These are phyloP conservation scores for Mangifera indica DNA, from an alignment of 345 rosid genomes.

Conservation along the genomic window DNA sequence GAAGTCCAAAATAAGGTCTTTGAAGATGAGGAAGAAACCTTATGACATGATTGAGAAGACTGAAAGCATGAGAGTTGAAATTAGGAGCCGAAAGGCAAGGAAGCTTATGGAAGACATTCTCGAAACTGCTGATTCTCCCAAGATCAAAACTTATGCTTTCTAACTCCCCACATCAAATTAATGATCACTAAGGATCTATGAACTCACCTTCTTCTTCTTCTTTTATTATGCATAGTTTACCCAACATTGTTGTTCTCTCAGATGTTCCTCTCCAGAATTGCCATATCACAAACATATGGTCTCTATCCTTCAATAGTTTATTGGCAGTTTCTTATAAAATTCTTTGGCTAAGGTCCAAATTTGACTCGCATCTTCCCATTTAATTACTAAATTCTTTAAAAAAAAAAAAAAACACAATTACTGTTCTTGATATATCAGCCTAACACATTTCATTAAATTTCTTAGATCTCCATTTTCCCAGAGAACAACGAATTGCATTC, in stretches of 20 bases:
- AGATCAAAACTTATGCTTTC: constrained; percentile 48
- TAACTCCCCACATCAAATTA: constrained; percentile 15
- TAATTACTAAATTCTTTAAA: too few relatives aligned
- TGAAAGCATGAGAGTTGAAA: constrained; percentile 87
- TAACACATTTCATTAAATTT: too few relatives aligned
- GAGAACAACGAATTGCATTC: too few relatives aligned
- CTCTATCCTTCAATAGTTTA: not conserved
- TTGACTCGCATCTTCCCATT: too few relatives aligned
- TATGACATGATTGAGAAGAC: constrained; percentile 88
- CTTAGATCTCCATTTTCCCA: too few relatives aligned
- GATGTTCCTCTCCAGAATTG: not conserved
- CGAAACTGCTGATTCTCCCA: constrained; percentile 76
- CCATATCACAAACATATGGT: constrained; percentile 11
- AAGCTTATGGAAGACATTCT: constrained; percentile 71
- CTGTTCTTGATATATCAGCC: too few relatives aligned
- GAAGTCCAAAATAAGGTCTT: constrained; percentile 60
- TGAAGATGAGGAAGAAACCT: constrained; percentile 58
- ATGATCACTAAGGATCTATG: too few relatives aligned
- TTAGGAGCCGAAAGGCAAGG: constrained; percentile 76
- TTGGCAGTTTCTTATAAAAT: too few relatives aligned
- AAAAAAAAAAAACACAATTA: too few relatives aligned
- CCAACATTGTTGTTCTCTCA: not conserved
- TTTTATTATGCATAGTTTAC: not conserved
- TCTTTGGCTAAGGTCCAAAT: too few relatives aligned
- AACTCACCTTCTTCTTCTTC: too few relatives aligned